Base-by-base conservation (phyloP, 768 basidiomycete genomes). In the Mycena latifolia region DNA sequence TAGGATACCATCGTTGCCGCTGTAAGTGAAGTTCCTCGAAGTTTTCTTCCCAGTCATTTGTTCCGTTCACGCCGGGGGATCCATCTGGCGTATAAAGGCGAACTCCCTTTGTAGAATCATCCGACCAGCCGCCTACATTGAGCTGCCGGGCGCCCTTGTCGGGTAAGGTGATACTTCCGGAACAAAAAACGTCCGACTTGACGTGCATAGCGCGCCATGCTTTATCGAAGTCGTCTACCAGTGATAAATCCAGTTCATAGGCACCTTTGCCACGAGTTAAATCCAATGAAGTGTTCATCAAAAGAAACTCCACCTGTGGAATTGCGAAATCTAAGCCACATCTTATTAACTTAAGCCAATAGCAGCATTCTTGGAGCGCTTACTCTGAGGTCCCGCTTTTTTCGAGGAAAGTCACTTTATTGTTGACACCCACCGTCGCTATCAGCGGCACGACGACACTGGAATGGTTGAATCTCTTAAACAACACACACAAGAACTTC, bases 1-100 rank as follows among this genome's bases (percentile, higher is more conserved):
- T 69, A 18, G 68, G 68, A 22, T 69, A 70, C 69, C 69, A 70
- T 15, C 69, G 51, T 39, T 70, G 69, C n/a, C 53, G 27, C 84
- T 93, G 92, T 27, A 93, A 81, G 3, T 77, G 67, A 2, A 94
- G 80, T 41, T 83, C 81, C 0, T 84, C 66, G 41, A 79, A 80
- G 67, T 93, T 86, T 75, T 94, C 92, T 75, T 94, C 85, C 93
- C 93, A 94, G 69, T 94, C 90, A 58, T 88, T 89, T 6, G 91
- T 93, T 8, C 88, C 86, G 66, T 92, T 92, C 29, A 88, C 85
- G 0, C 93, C 93, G 5, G 85, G 77, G 1, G 73, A 78, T 27
- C 93, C 92, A 69, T 89, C 84, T 0, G 93, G 93, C 0, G 86
- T 87, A 66, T 92, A 94, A 18, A 94, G 75, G 29, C 93, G 85